Base-by-base conservation (phyloP, 2,329 filamentous ascomycete genomes). In the Colletotrichum karsti region DNA sequence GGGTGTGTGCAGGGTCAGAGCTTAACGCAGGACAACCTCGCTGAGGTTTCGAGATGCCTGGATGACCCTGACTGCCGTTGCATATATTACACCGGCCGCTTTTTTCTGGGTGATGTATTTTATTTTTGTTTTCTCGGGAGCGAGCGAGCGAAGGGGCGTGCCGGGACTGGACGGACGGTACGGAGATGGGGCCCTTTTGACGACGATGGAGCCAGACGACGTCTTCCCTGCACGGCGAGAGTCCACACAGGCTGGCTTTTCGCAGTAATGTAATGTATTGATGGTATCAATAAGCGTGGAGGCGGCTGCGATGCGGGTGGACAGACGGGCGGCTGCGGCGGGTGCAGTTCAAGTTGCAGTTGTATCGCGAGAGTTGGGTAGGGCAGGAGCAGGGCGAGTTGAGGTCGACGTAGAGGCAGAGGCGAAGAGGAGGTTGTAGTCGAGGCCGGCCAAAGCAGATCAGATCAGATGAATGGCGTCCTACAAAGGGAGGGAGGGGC, bases 61-160 rank as follows among this genome's bases (percentile, higher is more conserved):
- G 77, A 76, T 77, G 77, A 80, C 79, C 81, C 81, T 83, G 83
- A 82, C 82, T 81, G 77, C 77, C 80, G 82, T 82, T 79, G 83
- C 82, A 84, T 81, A 78, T 77, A 78, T 70, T 72, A 74, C 63
- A 51, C 50, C 66, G 55, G 66, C 63, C 60, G 35, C 54, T 59
- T 65, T 54, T 44, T 41, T 44, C 30, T n/a, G 33, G n/a, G 24
- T 50, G 20, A 30, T 46, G 37, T 55, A 28, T 28, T 22, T 51
- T 53, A 57, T 51, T 63, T 51, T 55, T 63, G 41, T 30, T 48
- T 64, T 56, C 58, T 64, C 53, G 60, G 60, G 53, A 64, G 53
- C 53, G 65, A 65, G 39, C 58, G 56, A 67, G 48, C 62, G 42
- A 37, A 20, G 39, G 20, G 30, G 33, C 12, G 33, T 22, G 24